These are phyloP conservation scores for Fonsecaea erecta DNA, from an alignment of 2,329 filamentous ascomycete genomes.

Conservation along the genomic window DNA sequence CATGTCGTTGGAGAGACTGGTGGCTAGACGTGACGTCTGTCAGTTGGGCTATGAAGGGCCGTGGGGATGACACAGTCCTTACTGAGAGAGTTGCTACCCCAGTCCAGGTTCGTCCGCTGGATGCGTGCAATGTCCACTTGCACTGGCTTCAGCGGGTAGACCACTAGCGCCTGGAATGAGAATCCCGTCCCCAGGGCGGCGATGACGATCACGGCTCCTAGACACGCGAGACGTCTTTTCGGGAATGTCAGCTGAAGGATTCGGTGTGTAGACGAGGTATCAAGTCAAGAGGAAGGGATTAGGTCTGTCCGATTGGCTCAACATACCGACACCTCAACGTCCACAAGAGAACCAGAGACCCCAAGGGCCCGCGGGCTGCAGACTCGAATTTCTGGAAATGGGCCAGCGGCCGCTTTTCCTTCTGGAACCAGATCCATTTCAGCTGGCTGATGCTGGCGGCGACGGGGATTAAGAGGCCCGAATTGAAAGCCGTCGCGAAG, in stretches of 20 bases:
- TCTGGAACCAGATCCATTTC: slow-evolving; percentile 21
- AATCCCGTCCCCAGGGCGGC: slow-evolving; percentile 18
- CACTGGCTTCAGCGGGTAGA: slow-evolving; percentile 10
- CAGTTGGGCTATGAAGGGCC: neutral
- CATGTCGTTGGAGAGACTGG: neutral
- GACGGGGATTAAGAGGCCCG: slow-evolving; percentile 15
- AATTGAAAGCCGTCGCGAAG: slow-evolving; percentile 17
- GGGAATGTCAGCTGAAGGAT: neutral
- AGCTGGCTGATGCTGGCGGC: slow-evolving; percentile 15
- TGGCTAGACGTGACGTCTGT: neutral
- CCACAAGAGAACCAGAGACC: slow-evolving; percentile 17
- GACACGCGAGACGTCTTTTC: slow-evolving; percentile 18
- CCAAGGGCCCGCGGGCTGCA: slow-evolving; percentile 12
- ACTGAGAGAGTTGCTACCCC: neutral
- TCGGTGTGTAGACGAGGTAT: no score
- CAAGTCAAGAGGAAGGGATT: no score
- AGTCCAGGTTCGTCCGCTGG: slow-evolving; percentile 2
- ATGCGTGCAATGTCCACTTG: neutral
- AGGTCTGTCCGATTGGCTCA: no score
- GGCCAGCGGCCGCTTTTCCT: slow-evolving; percentile 5
- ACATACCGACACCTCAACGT: slow-evolving; percentile 12
- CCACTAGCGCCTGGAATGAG: slow-evolving; percentile 17
- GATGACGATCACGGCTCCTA: slow-evolving; percentile 20
- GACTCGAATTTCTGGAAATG: slow-evolving; percentile 20
- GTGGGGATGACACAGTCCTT: neutral